Evolutionary conservation across 768 basidiomycete genomes (phyloP), one percentile per base, ranked within the genome.

Genomic region (Russula sp.): DNA sequence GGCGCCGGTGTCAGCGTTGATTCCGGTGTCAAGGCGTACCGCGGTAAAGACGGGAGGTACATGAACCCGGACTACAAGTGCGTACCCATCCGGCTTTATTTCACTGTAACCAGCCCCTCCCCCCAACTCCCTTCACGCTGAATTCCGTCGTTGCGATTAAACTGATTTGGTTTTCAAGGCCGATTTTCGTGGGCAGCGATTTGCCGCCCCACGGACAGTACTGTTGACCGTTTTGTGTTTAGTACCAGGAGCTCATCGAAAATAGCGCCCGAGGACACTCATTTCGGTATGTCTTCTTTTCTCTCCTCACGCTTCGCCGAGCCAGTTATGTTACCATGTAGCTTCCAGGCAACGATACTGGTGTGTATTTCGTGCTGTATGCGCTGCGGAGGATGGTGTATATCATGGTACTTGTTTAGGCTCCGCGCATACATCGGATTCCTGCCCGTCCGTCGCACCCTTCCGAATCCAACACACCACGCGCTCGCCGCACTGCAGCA

Each of bases 1-100:
- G 94, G 94, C 2, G 96, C 96, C 0, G 96, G 96, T 7, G 90
- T 97, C 66, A 91, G 89, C 71, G 94, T 98, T 34, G 96, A 98
- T 73, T 92, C 89, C 32, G 96, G 96, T 48, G 96, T 98, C 63
- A 79, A 92, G 66, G 93, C 94, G n/a, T 97, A 98, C 73, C 78
- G 94, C 60, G 94, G 94, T 0, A 71, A 70, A 63, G 90, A 95
- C 69, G 94, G 94, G 16, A 77, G 86, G 65, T 93, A 93, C 73
- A 83, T 90, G 83, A 90, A 93, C 69, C 90, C 88, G n/a, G 87
- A 92, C 72, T 92, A 90, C 77, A 87, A 85, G 89, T 90, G 68
- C 66, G 82, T 71, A 25, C 25, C 25, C 25, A 29, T 29, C 25
- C 25, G 25, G 25, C 8, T 36, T 38, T 7, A 4, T n/a, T 6